Evolutionary conservation across 768 basidiomycete species (phyloP).

Genomic region (Lactarius hengduanensis): DNA sequence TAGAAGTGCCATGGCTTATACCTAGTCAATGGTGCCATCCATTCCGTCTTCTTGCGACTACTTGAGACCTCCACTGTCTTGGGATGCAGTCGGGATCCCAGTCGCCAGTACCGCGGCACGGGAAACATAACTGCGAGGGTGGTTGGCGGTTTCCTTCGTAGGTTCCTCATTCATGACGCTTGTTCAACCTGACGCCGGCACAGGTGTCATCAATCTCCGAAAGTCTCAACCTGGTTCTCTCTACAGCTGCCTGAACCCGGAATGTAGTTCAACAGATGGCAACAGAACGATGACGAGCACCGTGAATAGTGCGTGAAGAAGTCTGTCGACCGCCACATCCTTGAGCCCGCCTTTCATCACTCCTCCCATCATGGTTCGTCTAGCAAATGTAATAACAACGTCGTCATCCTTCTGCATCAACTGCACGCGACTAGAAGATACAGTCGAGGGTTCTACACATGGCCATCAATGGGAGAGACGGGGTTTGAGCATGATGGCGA

Average conservation of each 20-base stretch:
- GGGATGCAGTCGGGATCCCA: constrained; percentile 82
- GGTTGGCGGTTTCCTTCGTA: constrained; percentile 74
- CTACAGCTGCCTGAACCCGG: constrained; percentile 57
- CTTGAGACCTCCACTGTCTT: no score
- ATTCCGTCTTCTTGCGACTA: no score
- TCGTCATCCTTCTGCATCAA: constrained; percentile 76
- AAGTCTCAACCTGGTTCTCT: constrained; percentile 65
- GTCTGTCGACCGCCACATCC: constrained; percentile 82
- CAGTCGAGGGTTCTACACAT: constrained; percentile 30
- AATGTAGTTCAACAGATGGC: background rate
- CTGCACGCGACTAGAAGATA: constrained; percentile 44
- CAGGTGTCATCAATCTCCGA: constrained; percentile 44
- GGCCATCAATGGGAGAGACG: constrained; percentile 3
- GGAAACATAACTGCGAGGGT: constrained; percentile 78
- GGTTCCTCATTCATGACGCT: background rate
- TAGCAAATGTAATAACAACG: constrained; percentile 87
- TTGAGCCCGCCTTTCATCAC: constrained; percentile 93
- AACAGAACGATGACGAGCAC: constrained; percentile 38
- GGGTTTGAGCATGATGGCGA: background rate
- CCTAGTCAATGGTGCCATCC: background rate
- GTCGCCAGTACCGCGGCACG: constrained; percentile 85
- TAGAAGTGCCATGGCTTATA: background rate
- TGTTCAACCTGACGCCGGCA: background rate
- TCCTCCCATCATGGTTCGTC: constrained; percentile 84
- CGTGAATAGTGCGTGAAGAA: constrained; percentile 80